These are phyloP conservation scores for Ricinus communis DNA, from an alignment of 345 rosid genomes.

Conservation along the genomic window DNA sequence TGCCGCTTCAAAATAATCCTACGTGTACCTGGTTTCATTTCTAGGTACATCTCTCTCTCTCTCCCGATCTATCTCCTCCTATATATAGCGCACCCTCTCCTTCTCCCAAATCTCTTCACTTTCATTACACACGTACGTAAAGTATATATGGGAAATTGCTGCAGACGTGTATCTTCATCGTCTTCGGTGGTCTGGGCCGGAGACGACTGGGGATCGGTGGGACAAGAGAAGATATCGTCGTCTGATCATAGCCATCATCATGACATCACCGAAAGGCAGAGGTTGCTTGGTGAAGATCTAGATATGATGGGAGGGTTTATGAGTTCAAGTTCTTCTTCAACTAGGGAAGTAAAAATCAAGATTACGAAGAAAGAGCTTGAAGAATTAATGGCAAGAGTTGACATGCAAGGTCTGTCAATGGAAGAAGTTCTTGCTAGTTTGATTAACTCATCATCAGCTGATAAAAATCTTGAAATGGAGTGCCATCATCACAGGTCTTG, in stretches of 20 bases:
- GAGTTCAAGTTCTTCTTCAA: conserved; percentile 18
- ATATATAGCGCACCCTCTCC: conserved; percentile 10
- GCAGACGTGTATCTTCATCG: conserved; percentile 14
- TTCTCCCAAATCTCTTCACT: conserved; percentile 19
- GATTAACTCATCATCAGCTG: conserved; percentile 1
- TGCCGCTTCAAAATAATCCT: background rate
- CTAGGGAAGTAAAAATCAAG: conserved; percentile 62
- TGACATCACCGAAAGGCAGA: conserved; percentile 15
- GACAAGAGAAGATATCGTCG: background rate
- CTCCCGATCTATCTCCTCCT: too few species aligned
- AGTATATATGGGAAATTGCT: conserved; percentile 48
- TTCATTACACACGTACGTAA: background rate
- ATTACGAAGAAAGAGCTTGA: conserved; percentile 65
- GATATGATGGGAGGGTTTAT: background rate
- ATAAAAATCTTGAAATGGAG: background rate
- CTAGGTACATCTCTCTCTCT: background rate
- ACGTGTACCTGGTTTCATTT: background rate
- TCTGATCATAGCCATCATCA: background rate
- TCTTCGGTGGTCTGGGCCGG: conserved; percentile 33
- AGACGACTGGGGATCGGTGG: conserved; percentile 39
- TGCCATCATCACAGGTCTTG: conserved; percentile 39
- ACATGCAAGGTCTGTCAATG: conserved; percentile 43
- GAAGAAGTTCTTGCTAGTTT: conserved; percentile 37
- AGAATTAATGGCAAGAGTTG: conserved; percentile 42
- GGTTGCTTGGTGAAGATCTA: conserved; percentile 11